A percentile compares a stretch with the other conserved stretches of the same genome.
phyloP scores from a whole-genome alignment of 129 eudicot species.

The Cynara cardunculus region DNA sequence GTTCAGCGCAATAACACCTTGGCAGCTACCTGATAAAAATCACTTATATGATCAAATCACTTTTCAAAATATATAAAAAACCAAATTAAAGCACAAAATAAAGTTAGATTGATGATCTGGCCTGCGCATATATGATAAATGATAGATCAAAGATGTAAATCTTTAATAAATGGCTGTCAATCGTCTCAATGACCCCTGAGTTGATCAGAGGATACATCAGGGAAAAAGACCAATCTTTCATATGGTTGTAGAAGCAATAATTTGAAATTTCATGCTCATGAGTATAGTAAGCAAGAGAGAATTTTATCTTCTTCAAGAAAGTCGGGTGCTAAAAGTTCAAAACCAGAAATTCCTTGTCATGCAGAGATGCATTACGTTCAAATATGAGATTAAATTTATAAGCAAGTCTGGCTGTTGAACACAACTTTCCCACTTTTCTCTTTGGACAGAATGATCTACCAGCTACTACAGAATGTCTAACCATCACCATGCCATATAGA shows the following conservation, averaged over 20 bases:
- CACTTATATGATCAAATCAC: slow-evolving; percentile 5
- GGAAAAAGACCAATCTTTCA: neutral
- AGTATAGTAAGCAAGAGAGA: neutral
- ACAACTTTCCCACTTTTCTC: neutral
- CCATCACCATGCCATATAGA: neutral
- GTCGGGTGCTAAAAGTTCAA: neutral
- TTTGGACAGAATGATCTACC: neutral
- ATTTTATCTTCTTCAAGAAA: neutral
- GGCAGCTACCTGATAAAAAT: slow-evolving; percentile 71
- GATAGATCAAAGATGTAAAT: neutral
- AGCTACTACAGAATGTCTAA: neutral
- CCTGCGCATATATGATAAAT: neutral
- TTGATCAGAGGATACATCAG: neutral
- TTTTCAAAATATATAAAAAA: neutral
- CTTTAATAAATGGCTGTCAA: neutral
- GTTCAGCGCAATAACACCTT: slow-evolving; percentile 95
- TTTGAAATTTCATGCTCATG: neutral
- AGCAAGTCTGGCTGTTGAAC: neutral
- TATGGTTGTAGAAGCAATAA: neutral
- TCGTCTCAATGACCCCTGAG: neutral
- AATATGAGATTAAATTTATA: neutral
- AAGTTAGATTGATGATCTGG: neutral
- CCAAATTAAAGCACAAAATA: neutral
- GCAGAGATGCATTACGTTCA: neutral
- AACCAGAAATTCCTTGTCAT: neutral